phyloP scores from a whole-genome alignment of 306 rosid genomes.

The Hylodesmum podocarpum region DNA sequence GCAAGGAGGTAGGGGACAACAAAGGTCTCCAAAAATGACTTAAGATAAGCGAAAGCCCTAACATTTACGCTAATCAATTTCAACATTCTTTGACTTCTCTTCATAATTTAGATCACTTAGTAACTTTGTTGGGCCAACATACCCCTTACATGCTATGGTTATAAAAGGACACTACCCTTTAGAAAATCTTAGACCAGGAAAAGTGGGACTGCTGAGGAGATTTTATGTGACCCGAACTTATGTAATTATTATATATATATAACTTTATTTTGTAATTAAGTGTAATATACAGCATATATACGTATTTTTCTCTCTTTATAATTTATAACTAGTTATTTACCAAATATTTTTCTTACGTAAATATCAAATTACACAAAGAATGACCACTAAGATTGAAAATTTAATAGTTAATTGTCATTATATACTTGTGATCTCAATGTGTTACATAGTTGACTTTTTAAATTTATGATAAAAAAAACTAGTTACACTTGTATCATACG shows the following conservation, averaged over 20 bases:
- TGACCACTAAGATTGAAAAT: background rate
- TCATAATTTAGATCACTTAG: constrained; percentile 12
- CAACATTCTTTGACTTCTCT: constrained; percentile 23
- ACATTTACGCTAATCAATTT: background rate
- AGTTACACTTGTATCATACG: too few relatives aligned
- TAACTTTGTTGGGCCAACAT: constrained; percentile 28
- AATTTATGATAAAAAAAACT: too few relatives aligned
- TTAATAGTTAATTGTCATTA: too few relatives aligned
- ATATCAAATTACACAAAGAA: constrained; percentile 13
- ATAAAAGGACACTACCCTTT: background rate
- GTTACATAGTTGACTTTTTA: too few relatives aligned
- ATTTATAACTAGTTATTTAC: too few relatives aligned
- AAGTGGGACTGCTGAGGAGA: constrained; percentile 28
- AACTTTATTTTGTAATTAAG: too few relatives aligned
- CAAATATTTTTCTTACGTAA: too few relatives aligned
- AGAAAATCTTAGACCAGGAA: constrained; percentile 17
- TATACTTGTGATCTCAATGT: too few relatives aligned
- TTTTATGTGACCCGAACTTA: background rate
- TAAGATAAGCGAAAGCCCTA: constrained; percentile 21
- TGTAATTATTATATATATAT: background rate
- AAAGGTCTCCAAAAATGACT: constrained; percentile 12
- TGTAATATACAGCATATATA: too few relatives aligned
- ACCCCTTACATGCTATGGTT: constrained; percentile 13
- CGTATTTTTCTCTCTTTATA: too few relatives aligned
- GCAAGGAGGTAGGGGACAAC: constrained; percentile 7